Base-by-base conservation (phyloP, 2,329 filamentous ascomycete genomes). In the Coleophoma eucalyptorum region DNA sequence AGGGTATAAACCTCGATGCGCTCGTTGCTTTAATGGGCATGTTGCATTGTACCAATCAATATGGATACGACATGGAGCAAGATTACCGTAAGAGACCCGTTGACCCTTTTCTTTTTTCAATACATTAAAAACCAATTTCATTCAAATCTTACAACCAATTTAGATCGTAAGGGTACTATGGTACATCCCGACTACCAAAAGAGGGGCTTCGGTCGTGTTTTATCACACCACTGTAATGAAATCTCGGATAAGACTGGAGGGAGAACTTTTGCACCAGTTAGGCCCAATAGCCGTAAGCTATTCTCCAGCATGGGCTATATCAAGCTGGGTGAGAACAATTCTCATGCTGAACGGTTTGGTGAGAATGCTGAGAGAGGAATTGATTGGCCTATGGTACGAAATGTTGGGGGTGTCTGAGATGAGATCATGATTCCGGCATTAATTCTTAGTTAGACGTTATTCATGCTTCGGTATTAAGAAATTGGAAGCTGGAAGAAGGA, bases 161-260 rank as follows among this genome's bases (percentile, higher is more conserved):
- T 32, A 58, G 57, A 61, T 44, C 52, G 54, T 10, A 59, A 57
- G 40, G 57, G 55, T 5, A 56, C 53, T 3, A 58, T 56, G 52
- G 52, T 57, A 5, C 56, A 55, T 20, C 55, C 58, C 11, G 50
- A 51, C 15, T 58, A 54, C 37, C 58, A 57, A 37, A 55, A 50
- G 20, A 50, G 26, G 13, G 51, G 53, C 2, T 52, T 60, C 11
- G 55, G 53, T 15, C 50, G 48, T 15, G 49, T 47, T 15, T 48
- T 60, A 21, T 58, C 55, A 1, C 45, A 52, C 10, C 49, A 55
- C 38, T 58, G 55, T 18, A 60, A 60, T 51, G 49, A 46, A 8
- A 55, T 56, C n/a, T 31, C 53, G 3, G 53, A 54, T 16, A 52
- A 50, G 40, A 43, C 37, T 12, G 53, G 50, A 10, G 50, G 16